These are phyloP conservation scores for Camelina sativa DNA, from an alignment of 345 rosid species.

Conservation along the genomic window DNA sequence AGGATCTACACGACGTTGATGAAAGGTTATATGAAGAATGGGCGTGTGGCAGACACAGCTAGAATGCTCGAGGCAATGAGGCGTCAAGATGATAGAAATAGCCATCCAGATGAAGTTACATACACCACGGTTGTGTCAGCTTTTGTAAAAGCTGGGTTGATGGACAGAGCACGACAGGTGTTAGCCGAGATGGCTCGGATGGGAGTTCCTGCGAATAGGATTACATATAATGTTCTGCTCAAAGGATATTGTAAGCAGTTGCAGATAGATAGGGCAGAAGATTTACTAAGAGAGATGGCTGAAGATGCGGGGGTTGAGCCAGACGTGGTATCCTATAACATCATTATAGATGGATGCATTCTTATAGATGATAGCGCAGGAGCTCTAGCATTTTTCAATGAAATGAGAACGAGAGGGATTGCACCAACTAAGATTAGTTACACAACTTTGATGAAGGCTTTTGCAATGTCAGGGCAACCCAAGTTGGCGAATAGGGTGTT, in stretches of 20 bases:
- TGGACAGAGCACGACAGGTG: conserved; percentile 84
- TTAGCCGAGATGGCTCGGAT: conserved; percentile 80
- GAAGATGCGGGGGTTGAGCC: conserved; percentile 66
- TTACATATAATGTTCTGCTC: conserved; percentile 87
- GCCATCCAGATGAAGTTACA: conserved; percentile 88
- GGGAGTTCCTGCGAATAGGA: conserved; percentile 79
- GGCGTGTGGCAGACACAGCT: conserved; percentile 72
- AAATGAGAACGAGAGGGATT: conserved; percentile 80
- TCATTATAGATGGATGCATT: conserved; percentile 88
- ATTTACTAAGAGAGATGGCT: conserved; percentile 72
- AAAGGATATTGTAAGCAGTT: conserved; percentile 89
- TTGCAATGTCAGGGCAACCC: conserved; percentile 84
- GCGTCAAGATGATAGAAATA: conserved; percentile 59
- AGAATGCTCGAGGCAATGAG: conserved; percentile 92
- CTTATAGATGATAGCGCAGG: conserved; percentile 83
- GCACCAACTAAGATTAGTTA: conserved; percentile 90
- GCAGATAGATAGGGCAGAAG: conserved; percentile 76
- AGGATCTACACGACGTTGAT: conserved; percentile 86
- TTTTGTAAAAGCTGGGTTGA: conserved; percentile 71
- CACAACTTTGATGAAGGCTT: conserved; percentile 97
- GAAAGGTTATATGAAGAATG: conserved; percentile 95
- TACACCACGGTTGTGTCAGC: conserved; percentile 95
- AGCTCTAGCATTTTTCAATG: conserved; percentile 78
- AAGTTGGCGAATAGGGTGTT: conserved; percentile 86
- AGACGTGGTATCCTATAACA: conserved; percentile 88